Conservation (phyloP, 225 moss, liverwort and hornwort genomes). For the Rhytidiadelphus loreus region DNA sequence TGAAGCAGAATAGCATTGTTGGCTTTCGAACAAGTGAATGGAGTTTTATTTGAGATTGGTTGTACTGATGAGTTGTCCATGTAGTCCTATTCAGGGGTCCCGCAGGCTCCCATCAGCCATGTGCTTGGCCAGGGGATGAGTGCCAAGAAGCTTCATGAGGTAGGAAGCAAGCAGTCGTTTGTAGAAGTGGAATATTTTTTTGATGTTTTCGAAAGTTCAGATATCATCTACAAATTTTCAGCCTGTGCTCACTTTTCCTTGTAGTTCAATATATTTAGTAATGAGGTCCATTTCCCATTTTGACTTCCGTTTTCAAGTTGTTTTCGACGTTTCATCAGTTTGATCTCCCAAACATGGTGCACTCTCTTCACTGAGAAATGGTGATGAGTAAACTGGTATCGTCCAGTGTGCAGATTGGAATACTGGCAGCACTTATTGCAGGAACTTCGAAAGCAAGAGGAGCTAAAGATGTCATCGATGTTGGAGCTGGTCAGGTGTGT, state of each 20-base stretch:
- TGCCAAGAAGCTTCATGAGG: slow-evolving; percentile 51
- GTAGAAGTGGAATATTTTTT: background rate
- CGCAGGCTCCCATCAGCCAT: slow-evolving; percentile 32
- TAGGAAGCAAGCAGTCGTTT: background rate
- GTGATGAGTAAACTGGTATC: background rate
- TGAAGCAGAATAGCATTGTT: background rate
- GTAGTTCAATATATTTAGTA: background rate
- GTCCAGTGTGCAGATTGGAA: slow-evolving; percentile 38
- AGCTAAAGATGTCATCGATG: slow-evolving; percentile 39
- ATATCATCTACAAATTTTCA: background rate
- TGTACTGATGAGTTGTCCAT: slow-evolving; percentile 24
- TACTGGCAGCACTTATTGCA: slow-evolving; percentile 36
- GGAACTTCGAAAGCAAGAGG: slow-evolving; percentile 19
- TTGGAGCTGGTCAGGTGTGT: slow-evolving; percentile 58
- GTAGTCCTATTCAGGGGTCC: slow-evolving; percentile 30
- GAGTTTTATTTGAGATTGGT: background rate
- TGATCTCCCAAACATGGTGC: background rate
- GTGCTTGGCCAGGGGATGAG: slow-evolving; percentile 54
- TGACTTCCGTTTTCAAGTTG: background rate
- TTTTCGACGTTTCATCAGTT: background rate
- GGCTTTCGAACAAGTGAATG: background rate
- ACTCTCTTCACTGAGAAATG: background rate
- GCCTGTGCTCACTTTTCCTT: background rate
- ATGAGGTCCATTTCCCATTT: background rate
- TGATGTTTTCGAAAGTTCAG: background rate